phyloP scores from a whole-genome alignment of 768 basidiomycete species.

The Agrocybe praecox region DNA sequence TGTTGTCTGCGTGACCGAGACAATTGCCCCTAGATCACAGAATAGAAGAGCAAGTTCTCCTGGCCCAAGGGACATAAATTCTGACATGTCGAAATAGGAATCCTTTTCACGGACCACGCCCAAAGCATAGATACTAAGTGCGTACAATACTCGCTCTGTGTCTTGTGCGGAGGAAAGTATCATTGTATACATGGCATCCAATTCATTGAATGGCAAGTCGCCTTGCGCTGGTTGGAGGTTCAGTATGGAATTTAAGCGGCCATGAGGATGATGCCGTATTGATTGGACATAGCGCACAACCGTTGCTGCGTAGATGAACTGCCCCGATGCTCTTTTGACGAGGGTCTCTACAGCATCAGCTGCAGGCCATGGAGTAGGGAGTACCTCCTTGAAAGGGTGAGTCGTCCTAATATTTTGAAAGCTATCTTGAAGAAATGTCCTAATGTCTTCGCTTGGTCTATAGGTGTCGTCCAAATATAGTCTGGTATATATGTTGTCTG shows the following conservation, averaged over 20 bases:
- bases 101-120: no score
- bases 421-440: background rate
- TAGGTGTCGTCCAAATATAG: background rate
- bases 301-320: constrained; percentile 18
- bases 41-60: no score
- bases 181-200: background rate
- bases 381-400: background rate
- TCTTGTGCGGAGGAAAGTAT: no score
- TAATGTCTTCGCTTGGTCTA: background rate
- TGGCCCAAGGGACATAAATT: no score
- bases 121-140: no score
- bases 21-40: no score
- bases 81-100: no score
- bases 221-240: background rate
- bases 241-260: background rate
- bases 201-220: background rate
- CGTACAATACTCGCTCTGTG: no score
- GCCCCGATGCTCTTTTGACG: background rate
- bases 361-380: no score
- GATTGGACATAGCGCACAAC: constrained; percentile 11
- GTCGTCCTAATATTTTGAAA: background rate
- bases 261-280: background rate
- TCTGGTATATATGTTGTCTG: background rate
- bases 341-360: no score
- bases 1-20: no score